Conservation (phyloP, 2,329 filamentous ascomycete genomes). For the Colletotrichum sp. region DNA sequence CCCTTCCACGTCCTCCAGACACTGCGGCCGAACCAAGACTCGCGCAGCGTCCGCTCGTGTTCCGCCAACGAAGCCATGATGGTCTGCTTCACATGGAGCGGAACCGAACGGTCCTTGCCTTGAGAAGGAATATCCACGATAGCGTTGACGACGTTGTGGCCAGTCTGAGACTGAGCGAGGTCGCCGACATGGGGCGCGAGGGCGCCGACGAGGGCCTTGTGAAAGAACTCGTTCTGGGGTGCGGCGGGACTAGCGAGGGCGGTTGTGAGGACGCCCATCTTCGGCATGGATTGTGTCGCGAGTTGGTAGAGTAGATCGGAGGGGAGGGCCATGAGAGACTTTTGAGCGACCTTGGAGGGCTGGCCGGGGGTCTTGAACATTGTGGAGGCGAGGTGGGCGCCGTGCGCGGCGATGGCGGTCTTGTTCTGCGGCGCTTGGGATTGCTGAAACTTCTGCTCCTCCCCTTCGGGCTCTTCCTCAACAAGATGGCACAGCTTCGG, state of each 20-base stretch:
- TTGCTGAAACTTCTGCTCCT: conserved; percentile 36
- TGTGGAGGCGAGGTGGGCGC: conserved; percentile 79
- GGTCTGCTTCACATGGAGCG: conserved; percentile 63
- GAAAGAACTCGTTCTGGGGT: conserved; percentile 53
- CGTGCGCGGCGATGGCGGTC: conserved; percentile 66
- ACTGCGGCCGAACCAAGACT: conserved; percentile 59
- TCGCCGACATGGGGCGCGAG: conserved; percentile 50
- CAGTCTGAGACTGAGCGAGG: conserved; percentile 55
- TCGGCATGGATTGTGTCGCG: conserved; percentile 59
- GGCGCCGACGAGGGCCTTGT: conserved; percentile 58
- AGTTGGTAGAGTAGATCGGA: conserved; percentile 65
- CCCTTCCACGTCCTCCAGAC: conserved; percentile 65
- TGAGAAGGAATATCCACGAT: conserved; percentile 56
- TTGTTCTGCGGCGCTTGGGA: conserved; percentile 58
- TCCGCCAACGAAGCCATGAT: conserved; percentile 55
- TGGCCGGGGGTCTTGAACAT: conserved; percentile 78
- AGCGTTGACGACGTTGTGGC: conserved; percentile 56
- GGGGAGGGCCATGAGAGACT: conserved; percentile 67
- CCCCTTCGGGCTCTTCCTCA: conserved; percentile 31
- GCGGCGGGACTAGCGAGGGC: conserved; percentile 51
- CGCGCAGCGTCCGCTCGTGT: conserved; percentile 54
- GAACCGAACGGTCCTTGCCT: conserved; percentile 52
- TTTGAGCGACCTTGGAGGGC: conserved; percentile 74
- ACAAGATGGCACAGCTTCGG: conserved; percentile 55
- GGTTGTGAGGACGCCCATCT: conserved; percentile 54